Base-by-base conservation (phyloP, 306 rosid genomes). In the Acacia crassicarpa region DNA sequence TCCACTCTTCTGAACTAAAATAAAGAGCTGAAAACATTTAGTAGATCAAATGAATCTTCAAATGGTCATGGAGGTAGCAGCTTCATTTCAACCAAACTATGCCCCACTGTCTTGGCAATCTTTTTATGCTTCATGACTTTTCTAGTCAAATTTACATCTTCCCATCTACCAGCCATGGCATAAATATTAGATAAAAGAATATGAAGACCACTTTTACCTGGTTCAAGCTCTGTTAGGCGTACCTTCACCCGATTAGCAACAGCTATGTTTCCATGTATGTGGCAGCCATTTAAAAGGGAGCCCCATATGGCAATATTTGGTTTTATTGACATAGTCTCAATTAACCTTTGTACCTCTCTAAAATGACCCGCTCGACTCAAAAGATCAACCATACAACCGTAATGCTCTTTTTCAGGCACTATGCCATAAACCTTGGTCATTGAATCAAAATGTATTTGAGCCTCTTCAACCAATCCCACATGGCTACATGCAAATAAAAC, bases 331-430 rank as follows among this genome's bases (percentile, higher is more conserved):
- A 91, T 94, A 44, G 81, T 84, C 79, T 81, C 82, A 79, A 90
- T 68, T 48, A 94, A 75, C 23, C 83, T 82, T 82, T 81, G 83
- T 9, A 89, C 98, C 87, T 92, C 94, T 85, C 82, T 75, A 35
- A 91, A 88, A 49, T 13, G 67, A 69, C 97, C 97, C 1, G 94
- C 94, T 30, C 94, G 83, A 72, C 98, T 90, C 85, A 92, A 85
- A 72, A 94, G 90, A 86, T 91, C 96, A 74, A 91, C 80, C 98
- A 90, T 82, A 88, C 94, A 92, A 76, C 94, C 90, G 63, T 92
- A 94, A 80, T 94, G 98, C 89, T 92, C 96, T 49, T 82, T 86
- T 54, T 77, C 88, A 22, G 91, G 98, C 74, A 79, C 35, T 72
- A 90, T 84, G 69, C 91, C 83, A 14, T 92, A 82, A 54, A 67